Evolutionary conservation across 345 rosid genomes (phyloP).

Genomic region (Cochlearia excelsa): DNA sequence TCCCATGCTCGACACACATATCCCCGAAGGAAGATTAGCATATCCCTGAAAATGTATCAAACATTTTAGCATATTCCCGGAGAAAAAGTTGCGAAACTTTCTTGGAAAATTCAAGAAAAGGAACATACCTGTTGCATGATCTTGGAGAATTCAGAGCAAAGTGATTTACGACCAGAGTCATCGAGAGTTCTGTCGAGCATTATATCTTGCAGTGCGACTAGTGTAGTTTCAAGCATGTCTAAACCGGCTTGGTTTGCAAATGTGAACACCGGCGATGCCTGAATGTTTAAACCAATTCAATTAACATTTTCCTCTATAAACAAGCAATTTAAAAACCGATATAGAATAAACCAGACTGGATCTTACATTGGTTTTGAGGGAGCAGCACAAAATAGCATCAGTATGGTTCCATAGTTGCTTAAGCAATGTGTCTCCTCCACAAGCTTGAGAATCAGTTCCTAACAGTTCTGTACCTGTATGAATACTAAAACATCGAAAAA

Average conservation of each 20-base stretch:
- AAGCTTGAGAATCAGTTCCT: neutral
- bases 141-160: conserved; percentile 75
- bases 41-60: conserved; percentile 49
- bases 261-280: conserved; percentile 81
- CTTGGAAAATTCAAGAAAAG: too few relatives aligned
- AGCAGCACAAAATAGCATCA: conserved; percentile 92
- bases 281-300: conserved; percentile 22
- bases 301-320: too few relatives aligned
- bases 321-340: neutral
- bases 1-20: conserved; percentile 88
- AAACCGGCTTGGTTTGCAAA: conserved; percentile 98
- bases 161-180: conserved; percentile 78
- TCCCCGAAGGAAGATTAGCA: conserved; percentile 70
- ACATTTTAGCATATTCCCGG: too few relatives aligned
- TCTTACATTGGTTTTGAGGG: conserved; percentile 32
- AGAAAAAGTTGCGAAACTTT: too few relatives aligned
- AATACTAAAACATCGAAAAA: neutral
- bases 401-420: conserved; percentile 43
- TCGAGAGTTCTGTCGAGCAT: conserved; percentile 85
- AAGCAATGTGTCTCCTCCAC: neutral
- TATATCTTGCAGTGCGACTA: conserved; percentile 91
- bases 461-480: neutral
- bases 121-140: conserved; percentile 78
- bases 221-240: conserved; percentile 98
- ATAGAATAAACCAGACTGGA: neutral